Evolutionary conservation across 1,284 basidiomycete species (phyloP).

Genomic region (Heterobasidion irregulare): DNA sequence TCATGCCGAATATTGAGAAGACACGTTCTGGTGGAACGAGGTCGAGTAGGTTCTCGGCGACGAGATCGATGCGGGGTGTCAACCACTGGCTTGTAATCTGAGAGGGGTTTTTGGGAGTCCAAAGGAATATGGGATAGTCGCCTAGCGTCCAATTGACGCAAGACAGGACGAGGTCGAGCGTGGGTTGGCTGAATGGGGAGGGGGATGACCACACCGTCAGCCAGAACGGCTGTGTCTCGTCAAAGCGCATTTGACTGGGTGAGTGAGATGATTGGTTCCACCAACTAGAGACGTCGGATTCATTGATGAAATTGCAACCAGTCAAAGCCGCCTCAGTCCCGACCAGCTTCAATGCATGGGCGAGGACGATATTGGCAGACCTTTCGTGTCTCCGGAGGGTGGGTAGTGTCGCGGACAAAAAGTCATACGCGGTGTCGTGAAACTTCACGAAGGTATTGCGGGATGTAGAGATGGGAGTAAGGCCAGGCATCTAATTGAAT

Average conservation of each 20-base stretch:
- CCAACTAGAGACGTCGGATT: constrained; percentile 23
- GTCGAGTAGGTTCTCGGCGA: constrained; percentile 26
- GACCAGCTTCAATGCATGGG: constrained; percentile 38
- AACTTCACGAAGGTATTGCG: constrained; percentile 28
- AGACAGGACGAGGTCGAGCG: constrained; percentile 39
- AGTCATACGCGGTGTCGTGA: constrained; percentile 32
- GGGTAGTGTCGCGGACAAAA: constrained; percentile 33
- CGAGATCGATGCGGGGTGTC: constrained; percentile 22
- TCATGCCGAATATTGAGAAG: constrained; percentile 38
- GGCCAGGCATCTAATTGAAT: constrained; percentile 21
- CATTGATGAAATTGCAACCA: constrained; percentile 26
- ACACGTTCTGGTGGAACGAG: constrained; percentile 34
- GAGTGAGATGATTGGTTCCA: constrained; percentile 13
- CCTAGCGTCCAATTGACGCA: constrained; percentile 35
- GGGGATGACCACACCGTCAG: constrained; percentile 39
- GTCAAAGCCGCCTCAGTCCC: constrained; percentile 28
- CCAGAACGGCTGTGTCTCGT: constrained; percentile 31
- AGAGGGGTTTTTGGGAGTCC: constrained; percentile 27
- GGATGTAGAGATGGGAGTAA: constrained; percentile 17
- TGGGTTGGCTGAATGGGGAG: constrained; percentile 18
- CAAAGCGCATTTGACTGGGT: constrained; percentile 1
- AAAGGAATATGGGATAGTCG: constrained; percentile 45
- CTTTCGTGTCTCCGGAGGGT: constrained; percentile 34
- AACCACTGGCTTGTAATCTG: constrained; percentile 26
- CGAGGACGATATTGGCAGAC: constrained; percentile 44